Conservation (phyloP, 805 yeast species). For the Wickerhamiella sergipiensis region DNA sequence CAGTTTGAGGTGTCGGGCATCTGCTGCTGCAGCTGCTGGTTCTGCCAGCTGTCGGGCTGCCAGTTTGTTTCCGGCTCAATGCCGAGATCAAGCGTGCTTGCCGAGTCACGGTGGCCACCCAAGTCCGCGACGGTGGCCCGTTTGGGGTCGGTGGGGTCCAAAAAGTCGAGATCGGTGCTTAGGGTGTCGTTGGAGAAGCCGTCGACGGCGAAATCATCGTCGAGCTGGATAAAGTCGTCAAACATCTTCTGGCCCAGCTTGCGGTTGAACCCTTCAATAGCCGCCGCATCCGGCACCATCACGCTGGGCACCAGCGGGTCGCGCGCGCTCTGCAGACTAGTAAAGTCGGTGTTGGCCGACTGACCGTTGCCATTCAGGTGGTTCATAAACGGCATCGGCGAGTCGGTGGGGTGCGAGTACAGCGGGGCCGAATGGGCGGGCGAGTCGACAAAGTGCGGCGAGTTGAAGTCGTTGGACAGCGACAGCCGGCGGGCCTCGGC, state of each 20-base stretch:
- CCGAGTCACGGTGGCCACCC: not conserved
- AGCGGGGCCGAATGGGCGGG: not conserved
- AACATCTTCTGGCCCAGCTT: not conserved
- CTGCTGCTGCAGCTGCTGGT: not conserved
- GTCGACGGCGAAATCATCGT: not conserved
- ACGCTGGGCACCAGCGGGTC: conserved; percentile 1
- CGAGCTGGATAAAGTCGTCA: conserved; percentile 1
- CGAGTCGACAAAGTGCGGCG: not conserved
- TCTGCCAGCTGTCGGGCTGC: not conserved
- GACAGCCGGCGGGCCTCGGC: not conserved
- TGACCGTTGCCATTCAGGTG: not conserved
- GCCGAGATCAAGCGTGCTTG: not conserved
- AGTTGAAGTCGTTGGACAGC: not conserved
- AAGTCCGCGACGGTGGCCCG: not conserved
- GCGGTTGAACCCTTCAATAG: not conserved
- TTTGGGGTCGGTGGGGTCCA: not conserved
- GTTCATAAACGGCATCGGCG: conserved; percentile 1
- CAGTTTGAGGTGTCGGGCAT: not conserved
- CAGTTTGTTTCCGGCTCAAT: not conserved
- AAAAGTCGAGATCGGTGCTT: not conserved
- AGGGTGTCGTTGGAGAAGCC: not conserved
- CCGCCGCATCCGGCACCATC: not conserved
- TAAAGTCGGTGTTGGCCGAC: not conserved
- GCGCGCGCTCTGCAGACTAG: not conserved
- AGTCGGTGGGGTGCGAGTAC: not conserved